Percentiles rank a stretch among this genome's conserved stretches.
These are phyloP conservation scores for Ophiostoma novo-ulmi DNA, from an alignment of 2,329 filamentous ascomycete genomes.

Conservation along the genomic window DNA sequence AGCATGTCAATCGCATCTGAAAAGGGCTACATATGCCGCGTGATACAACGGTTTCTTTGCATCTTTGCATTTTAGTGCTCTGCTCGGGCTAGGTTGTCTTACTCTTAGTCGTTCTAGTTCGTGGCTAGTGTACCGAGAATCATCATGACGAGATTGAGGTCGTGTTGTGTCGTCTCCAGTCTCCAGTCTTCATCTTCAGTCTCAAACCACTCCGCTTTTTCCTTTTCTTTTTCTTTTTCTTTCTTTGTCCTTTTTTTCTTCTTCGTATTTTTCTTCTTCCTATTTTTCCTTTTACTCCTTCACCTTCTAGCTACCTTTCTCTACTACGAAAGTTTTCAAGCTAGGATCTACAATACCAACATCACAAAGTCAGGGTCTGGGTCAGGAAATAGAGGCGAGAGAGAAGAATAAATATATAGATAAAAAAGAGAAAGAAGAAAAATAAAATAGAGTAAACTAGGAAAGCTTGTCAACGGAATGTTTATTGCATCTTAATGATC, in stretches of 20 bases:
- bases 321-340: background rate
- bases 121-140: constrained; percentile 2
- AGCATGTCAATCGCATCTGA: constrained; percentile 9
- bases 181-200: background rate
- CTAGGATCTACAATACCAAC: background rate
- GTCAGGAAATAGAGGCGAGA: background rate
- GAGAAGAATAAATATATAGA: background rate
- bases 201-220: background rate
- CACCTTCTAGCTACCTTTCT: background rate
- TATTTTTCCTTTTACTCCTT: background rate
- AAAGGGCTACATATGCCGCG: constrained; percentile 15
- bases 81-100: background rate
- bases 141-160: constrained; percentile 8
- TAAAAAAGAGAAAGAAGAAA: background rate
- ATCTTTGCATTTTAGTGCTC: background rate
- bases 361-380: background rate
- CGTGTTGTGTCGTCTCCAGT: background rate
- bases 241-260: too few species aligned
- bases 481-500: background rate
- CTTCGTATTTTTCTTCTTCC: too few species aligned
- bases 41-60: constrained; percentile 2
- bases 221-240: too few species aligned
- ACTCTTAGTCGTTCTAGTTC: background rate
- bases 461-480: background rate
- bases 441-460: background rate